Evolutionary conservation across 495 filamentous ascomycete genomes (phyloP).

Genomic region (Platismatia glauca): DNA sequence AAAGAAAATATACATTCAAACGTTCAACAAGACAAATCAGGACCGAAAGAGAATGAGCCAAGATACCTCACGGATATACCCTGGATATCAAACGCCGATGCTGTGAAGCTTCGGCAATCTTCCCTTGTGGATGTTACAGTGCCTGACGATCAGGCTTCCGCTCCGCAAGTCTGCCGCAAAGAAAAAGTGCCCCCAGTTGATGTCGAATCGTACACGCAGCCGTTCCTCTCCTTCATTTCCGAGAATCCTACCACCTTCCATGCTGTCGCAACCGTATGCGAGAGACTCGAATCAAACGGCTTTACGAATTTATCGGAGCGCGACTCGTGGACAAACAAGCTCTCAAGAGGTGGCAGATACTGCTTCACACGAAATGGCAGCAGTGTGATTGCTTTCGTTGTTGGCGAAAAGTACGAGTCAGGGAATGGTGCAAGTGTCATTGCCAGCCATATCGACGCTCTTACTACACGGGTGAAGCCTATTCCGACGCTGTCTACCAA

Average conservation of each 20-base stretch:
- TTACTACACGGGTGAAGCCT: slow-evolving; percentile 84
- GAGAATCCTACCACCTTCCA: slow-evolving; percentile 91
- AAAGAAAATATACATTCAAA: neutral
- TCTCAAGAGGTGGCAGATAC: slow-evolving; percentile 79
- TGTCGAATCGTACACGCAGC: slow-evolving; percentile 54
- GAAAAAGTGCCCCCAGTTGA: neutral
- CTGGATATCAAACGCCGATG: neutral
- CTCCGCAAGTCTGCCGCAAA: neutral
- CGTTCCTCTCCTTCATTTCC: slow-evolving; percentile 82
- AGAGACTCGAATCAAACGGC: slow-evolving; percentile 58
- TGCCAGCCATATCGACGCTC: slow-evolving; percentile 85
- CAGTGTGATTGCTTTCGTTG: slow-evolving; percentile 75
- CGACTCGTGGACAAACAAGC: slow-evolving; percentile 63
- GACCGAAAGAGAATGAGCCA: neutral
- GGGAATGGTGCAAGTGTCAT: slow-evolving; percentile 77
- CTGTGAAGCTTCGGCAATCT: neutral
- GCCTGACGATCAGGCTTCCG: neutral
- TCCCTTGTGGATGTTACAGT: no score
- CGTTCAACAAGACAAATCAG: neutral
- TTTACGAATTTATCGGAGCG: slow-evolving; percentile 74
- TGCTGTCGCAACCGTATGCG: slow-evolving; percentile 64
- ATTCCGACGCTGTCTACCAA: slow-evolving; percentile 70
- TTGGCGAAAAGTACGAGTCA: slow-evolving; percentile 72
- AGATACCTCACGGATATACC: no score
- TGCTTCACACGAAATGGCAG: slow-evolving; percentile 79